These are phyloP conservation scores for Amanita phalloides DNA, from an alignment of 768 basidiomycete species.

Conservation along the genomic window DNA sequence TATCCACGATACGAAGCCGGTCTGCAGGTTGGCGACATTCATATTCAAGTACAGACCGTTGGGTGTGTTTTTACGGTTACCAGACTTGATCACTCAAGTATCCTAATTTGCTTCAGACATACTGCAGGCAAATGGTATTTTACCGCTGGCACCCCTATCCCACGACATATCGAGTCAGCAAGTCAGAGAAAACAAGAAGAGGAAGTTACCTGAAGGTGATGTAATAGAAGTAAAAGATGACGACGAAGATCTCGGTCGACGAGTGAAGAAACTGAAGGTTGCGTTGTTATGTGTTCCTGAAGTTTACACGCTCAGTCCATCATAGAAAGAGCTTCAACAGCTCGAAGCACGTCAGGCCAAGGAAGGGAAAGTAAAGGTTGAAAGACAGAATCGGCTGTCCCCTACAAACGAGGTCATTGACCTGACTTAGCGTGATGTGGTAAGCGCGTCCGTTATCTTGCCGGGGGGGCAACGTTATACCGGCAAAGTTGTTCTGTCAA, in stretches of 20 bases:
- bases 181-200: neutral
- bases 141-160: conserved; percentile 1
- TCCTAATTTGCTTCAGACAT: conserved; percentile 5
- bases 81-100: neutral
- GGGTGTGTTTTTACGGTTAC: conserved; percentile 7
- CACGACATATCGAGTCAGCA: neutral
- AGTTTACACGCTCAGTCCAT: neutral
- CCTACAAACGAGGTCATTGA: neutral
- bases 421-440: neutral
- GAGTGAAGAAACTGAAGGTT: neutral
- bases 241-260: neutral
- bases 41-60: conserved; percentile 16
- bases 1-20: neutral
- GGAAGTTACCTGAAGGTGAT: neutral
- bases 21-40: conserved; percentile 9
- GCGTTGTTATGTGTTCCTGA: neutral
- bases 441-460: too few relatives aligned
- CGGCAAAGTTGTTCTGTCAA: too few relatives aligned
- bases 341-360: conserved; percentile 1
- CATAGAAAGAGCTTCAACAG: neutral
- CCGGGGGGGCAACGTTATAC: too few relatives aligned
- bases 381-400: neutral
- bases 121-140: conserved; percentile 12
- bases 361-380: neutral
- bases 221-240: neutral